Conservation (phyloP, 768 basidiomycete species). For the Boletus patriciae region DNA sequence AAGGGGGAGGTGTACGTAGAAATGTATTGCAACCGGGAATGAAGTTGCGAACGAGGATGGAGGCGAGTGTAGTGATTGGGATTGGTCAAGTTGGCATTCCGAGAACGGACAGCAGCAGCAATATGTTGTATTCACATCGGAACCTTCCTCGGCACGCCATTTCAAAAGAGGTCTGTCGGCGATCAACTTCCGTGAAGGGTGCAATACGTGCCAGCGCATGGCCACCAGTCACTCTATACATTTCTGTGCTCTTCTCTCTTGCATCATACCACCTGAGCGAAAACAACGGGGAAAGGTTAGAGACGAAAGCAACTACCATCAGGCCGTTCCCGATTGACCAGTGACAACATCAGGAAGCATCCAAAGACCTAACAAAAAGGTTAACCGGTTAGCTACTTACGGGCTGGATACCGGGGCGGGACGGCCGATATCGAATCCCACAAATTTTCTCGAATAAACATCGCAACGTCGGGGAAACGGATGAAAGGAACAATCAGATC, state of each 20-base stretch:
- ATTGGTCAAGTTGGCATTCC: slow-evolving; percentile 24
- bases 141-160: slow-evolving; percentile 15
- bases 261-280: slow-evolving; percentile 22
- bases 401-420: slow-evolving; percentile 3
- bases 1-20: slow-evolving; percentile 14
- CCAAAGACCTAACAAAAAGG: slow-evolving; percentile 19
- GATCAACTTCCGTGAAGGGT: slow-evolving; percentile 33
- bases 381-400: slow-evolving; percentile 20
- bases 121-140: slow-evolving; percentile 22
- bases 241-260: slow-evolving; percentile 30
- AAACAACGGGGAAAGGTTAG: slow-evolving; percentile 25
- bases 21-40: slow-evolving; percentile 13
- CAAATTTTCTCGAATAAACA: slow-evolving; percentile 1
- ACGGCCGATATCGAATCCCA: slow-evolving; percentile 13
- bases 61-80: slow-evolving; percentile 15
- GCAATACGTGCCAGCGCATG: slow-evolving; percentile 10
- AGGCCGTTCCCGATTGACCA: slow-evolving; percentile 3
- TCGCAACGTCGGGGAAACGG: slow-evolving; percentile 9
- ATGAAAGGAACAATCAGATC: slow-evolving; percentile 16
- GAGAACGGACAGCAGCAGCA: slow-evolving; percentile 11
- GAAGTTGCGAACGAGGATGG: slow-evolving; percentile 6
- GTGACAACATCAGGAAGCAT: slow-evolving; percentile 10
- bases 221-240: slow-evolving; percentile 24
- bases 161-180: slow-evolving; percentile 9
- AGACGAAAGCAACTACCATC: slow-evolving; percentile 16